A percentile compares a stretch with the other conserved stretches of the same genome.
Conservation (phyloP, 192 early-diverging fungal species). For the Helicostylum pulchrum region DNA sequence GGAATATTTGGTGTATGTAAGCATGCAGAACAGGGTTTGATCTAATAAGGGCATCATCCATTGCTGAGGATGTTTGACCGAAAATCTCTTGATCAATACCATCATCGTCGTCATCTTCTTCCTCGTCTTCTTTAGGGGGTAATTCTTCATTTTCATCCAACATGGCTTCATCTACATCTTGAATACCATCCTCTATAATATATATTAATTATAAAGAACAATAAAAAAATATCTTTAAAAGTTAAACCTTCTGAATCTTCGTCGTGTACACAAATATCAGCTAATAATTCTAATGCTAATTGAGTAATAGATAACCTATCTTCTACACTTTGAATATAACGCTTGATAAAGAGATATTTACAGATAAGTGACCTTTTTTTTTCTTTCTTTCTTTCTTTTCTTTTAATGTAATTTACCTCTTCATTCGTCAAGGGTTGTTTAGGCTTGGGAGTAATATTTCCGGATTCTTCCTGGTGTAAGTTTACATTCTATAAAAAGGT, state of each 20-base stretch:
- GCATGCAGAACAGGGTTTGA: constrained; percentile 45
- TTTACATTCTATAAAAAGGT: constrained; percentile 14
- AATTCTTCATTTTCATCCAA: constrained; percentile 40
- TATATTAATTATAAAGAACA: neutral
- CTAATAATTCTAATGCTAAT: constrained; percentile 77
- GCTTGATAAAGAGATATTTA: neutral
- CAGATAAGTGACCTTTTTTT: no score
- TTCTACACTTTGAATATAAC: constrained; percentile 46
- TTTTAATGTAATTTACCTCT: constrained; percentile 22
- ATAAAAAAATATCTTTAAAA: neutral
- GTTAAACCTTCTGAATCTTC: constrained; percentile 37
- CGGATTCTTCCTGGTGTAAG: constrained; percentile 16
- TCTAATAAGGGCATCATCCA: constrained; percentile 24
- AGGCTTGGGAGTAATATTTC: constrained; percentile 36
- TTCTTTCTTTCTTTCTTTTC: neutral
- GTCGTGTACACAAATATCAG: constrained; percentile 77
- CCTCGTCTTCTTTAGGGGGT: constrained; percentile 1
- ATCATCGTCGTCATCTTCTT: constrained; percentile 33
- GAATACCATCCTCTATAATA: constrained; percentile 39
- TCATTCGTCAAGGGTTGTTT: constrained; percentile 34
- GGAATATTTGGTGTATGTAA: constrained; percentile 47
- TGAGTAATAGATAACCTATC: constrained; percentile 60
- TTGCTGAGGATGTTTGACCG: constrained; percentile 29
- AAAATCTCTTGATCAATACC: constrained; percentile 28
- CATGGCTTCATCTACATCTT: constrained; percentile 46